Base-by-base conservation (phyloP, 2,329 filamentous ascomycete species). In the Paecilomyces fulvus region DNA sequence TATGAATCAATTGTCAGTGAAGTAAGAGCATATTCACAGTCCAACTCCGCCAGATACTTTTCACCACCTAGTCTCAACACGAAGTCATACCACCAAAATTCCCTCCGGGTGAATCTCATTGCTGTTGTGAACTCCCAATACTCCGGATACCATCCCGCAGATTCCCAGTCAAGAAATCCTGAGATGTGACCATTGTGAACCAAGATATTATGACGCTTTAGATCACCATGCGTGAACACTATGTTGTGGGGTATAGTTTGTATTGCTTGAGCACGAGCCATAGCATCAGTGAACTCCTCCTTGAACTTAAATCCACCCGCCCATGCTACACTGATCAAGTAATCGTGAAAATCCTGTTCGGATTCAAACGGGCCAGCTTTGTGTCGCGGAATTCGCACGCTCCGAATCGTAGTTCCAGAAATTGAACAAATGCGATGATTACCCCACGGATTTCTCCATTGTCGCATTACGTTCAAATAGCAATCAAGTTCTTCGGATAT, bases 381-480 rank as follows among this genome's bases (percentile, higher is more conserved):
- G 57, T 70, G 64, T 57, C 55, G 53, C 8, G 66, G 67, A 52
- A 70, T 53, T 31, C 66, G 65, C 25, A 67, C 57, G 56, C 65
- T 70, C 49, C 64, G 61, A 28, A 72, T 64, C 6, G 63, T 30
- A 17, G 63, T 67, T 8, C 64, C 67, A 20, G 62, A 31, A 9
- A 67, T 25, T 56, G 67, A 71, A 58, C 67, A 68, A 50, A 71
- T 66, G n/a, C 59, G 58, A 9, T 65, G 51, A 30, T 25, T 51
- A 10, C 61, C 65, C 60, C 55, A 64, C 25, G 63, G 67, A 48
- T 64, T 65, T 57, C 53, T 58, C 69, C 68, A 73, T 33, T 57
- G 60, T 28, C 66, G 67, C 62, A 73, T 73, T 7, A 56, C 60
- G 17, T 67, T 56, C 30, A 72, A 51, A 53, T 68, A 72, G 53